Conservation (phyloP, 2,329 filamentous ascomycete genomes). For the Amauroascus verrucosus region DNA sequence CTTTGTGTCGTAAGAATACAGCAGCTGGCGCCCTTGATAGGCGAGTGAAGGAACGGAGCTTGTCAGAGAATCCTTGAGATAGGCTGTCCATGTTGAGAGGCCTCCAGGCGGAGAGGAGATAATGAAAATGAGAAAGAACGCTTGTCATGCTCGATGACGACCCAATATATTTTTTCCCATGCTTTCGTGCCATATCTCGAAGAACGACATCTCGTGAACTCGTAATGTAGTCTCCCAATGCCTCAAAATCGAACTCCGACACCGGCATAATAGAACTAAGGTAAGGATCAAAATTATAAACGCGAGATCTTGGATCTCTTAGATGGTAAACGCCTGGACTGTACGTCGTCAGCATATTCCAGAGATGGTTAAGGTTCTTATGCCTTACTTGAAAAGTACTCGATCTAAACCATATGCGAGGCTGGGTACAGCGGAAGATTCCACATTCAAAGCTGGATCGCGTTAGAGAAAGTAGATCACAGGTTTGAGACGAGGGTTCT, state of each 20-base stretch:
- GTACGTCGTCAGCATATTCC: not conserved
- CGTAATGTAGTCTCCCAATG: conserved; percentile 76
- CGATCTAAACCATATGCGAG: conserved; percentile 69
- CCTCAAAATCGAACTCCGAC: conserved; percentile 80
- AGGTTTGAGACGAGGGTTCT: conserved; percentile 7
- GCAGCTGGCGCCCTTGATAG: conserved; percentile 65
- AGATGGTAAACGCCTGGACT: conserved; percentile 77
- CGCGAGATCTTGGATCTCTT: conserved; percentile 73
- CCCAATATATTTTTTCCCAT: conserved; percentile 72
- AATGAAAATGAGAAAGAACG: conserved; percentile 83
- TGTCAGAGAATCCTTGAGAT: conserved; percentile 55
- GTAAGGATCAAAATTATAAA: conserved; percentile 97
- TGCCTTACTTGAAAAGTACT: conserved; percentile 72
- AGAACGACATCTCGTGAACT: conserved; percentile 74
- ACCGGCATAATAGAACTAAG: conserved; percentile 88
- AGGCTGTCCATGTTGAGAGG: conserved; percentile 55
- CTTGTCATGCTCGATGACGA: conserved; percentile 96
- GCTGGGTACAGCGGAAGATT: conserved; percentile 48
- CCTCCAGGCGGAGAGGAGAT: conserved; percentile 75
- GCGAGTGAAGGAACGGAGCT: conserved; percentile 57
- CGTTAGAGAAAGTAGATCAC: conserved; percentile 3
- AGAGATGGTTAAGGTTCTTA: not conserved
- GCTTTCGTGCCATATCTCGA: conserved; percentile 53
- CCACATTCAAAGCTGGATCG: conserved; percentile 29
- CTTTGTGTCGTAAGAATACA: conserved; percentile 69